These are phyloP conservation scores for Durusdinium trenchii DNA, from an alignment of 73 alveolate genomes.

Conservation along the genomic window DNA sequence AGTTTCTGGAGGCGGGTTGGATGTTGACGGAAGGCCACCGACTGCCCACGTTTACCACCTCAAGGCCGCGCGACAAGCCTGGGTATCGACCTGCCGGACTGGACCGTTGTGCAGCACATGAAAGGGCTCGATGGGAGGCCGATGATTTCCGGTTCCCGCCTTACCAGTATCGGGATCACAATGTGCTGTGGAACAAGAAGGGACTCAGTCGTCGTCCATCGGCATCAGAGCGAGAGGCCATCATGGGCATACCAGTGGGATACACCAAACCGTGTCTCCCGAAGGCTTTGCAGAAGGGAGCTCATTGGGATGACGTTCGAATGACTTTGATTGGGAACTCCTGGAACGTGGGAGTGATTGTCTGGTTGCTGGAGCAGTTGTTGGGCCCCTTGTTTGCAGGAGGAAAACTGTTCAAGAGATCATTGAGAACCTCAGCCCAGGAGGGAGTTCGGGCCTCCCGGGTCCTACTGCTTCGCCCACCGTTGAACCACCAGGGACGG, in stretches of 20 bases:
- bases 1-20: not conserved
- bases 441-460: not conserved
- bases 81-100: not conserved
- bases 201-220: not conserved
- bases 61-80: not conserved
- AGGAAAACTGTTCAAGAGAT: not conserved
- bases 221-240: not conserved
- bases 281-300: not conserved
- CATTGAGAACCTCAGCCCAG: not conserved
- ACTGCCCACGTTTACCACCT: not conserved
- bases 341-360: not conserved
- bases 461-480: not conserved
- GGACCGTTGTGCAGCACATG: not conserved
- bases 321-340: not conserved
- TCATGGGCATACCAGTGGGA: not conserved
- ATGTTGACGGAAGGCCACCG: not conserved
- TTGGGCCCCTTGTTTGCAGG: not conserved
- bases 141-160: slow-evolving; percentile 26
- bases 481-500: not conserved
- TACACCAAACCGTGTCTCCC: not conserved
- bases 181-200: not conserved
- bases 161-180: not conserved
- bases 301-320: not conserved
- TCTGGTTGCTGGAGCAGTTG: not conserved
- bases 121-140: not conserved